A percentile compares a stretch with the other conserved stretches of the same genome.
These are phyloP conservation scores for Monosporozyma siamensis DNA, from an alignment of 805 yeast genomes.

Conservation along the genomic window DNA sequence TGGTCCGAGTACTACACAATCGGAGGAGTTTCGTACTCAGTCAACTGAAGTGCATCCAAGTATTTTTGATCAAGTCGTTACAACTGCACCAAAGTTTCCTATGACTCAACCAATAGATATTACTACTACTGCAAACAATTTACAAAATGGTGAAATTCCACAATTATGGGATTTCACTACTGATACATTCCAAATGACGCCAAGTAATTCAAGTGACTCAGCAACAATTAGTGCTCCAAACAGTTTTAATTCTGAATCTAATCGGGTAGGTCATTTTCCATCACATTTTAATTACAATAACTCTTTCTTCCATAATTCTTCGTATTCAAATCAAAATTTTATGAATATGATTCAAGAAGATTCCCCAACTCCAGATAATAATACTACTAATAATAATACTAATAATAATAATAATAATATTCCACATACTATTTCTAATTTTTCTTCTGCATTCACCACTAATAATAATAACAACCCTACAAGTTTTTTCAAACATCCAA, in stretches of 20 bases:
- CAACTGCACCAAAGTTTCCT: background rate
- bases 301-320: background rate
- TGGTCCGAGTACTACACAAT: background rate
- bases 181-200: slow-evolving; percentile 31
- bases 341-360: slow-evolving; percentile 1
- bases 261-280: background rate
- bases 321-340: slow-evolving; percentile 2
- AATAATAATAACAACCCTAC: background rate
- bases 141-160: slow-evolving; percentile 33
- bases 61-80: slow-evolving; percentile 4
- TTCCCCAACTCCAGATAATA: background rate
- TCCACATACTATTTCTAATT: background rate
- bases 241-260: slow-evolving; percentile 23
- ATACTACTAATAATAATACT: slow-evolving; percentile 2
- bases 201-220: slow-evolving; percentile 27
- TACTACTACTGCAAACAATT: slow-evolving; percentile 3
- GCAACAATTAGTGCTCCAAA: slow-evolving; percentile 32
- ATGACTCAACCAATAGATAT: slow-evolving; percentile 22
- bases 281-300: slow-evolving; percentile 1
- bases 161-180: slow-evolving; percentile 34
- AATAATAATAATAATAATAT: slow-evolving; percentile 1
- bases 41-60: slow-evolving; percentile 3
- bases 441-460: slow-evolving; percentile 3
- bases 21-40: too few relatives aligned
- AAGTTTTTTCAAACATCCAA: slow-evolving; percentile 2